Conservation (phyloP, 345 rosid genomes). For the Gossypium longicalyx region DNA sequence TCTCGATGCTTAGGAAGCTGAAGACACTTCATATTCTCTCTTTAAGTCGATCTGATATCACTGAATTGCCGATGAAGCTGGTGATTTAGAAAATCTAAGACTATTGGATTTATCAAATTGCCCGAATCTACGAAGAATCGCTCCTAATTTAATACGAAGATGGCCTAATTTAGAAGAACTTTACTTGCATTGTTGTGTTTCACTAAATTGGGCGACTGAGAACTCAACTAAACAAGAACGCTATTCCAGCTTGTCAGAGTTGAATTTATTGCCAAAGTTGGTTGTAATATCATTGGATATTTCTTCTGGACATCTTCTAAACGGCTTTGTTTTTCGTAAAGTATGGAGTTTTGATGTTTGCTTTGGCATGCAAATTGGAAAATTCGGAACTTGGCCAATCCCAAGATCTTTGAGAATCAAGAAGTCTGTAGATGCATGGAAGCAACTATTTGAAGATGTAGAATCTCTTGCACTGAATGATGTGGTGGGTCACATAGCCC, state of each 20-base stretch:
- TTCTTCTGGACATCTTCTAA: background rate
- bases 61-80: background rate
- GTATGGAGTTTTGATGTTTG: background rate
- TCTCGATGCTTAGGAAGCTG: background rate
- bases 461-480: too few relatives aligned
- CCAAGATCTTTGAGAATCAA: too few relatives aligned
- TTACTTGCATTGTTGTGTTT: background rate
- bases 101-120: background rate
- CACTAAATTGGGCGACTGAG: background rate
- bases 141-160: background rate
- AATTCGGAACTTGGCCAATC: background rate
- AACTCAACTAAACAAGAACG: background rate
- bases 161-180: background rate
- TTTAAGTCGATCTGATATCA: background rate
- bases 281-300: background rate
- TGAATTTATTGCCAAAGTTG: background rate
- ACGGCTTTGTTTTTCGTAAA: background rate
- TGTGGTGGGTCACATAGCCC: too few relatives aligned
- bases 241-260: background rate
- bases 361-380: background rate
- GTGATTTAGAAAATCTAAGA: background rate
- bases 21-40: background rate
- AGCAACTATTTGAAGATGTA: too few relatives aligned
- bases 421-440: background rate
- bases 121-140: rapidly evolving